A percentile compares a stretch with the other conserved stretches of the same genome.
Evolutionary conservation across 2,329 filamentous ascomycete species (phyloP).

Genomic region (Ceratocystiopsis sp.): DNA sequence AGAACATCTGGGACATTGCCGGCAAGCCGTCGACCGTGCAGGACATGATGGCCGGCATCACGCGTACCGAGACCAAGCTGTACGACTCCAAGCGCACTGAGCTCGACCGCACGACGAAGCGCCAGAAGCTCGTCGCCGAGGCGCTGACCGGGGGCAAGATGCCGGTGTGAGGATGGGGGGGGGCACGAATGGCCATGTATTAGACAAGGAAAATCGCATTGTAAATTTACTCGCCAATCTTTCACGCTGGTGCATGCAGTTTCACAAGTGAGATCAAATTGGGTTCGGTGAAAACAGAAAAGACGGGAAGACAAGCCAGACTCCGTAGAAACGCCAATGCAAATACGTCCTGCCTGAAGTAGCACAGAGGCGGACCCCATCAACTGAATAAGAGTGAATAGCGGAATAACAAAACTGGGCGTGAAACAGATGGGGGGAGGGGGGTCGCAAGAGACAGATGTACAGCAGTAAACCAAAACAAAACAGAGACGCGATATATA

Average conservation of each 20-base stretch:
- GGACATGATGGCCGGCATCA: conserved; percentile 25
- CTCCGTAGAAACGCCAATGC: not conserved
- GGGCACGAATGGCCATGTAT: no score
- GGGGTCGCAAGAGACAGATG: not conserved
- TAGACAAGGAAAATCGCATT: no score
- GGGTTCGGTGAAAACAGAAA: not conserved
- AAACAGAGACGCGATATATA: not conserved
- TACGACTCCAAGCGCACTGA: conserved; percentile 22
- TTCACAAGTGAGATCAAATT: not conserved
- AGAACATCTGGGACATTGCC: conserved; percentile 35
- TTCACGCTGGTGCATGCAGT: no score
- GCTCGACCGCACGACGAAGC: conserved; percentile 27
- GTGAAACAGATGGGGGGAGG: not conserved
- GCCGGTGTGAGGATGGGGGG: conserved; percentile 9
- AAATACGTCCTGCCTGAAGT: no score
- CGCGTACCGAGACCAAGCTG: conserved; percentile 16
- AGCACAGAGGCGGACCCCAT: no score
- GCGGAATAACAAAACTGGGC: not conserved
- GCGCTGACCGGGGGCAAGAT: conserved; percentile 44
- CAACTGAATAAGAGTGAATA: not conserved
- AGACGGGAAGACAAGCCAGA: not conserved
- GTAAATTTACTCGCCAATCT: no score
- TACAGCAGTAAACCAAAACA: not conserved
- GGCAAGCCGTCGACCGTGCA: conserved; percentile 27
- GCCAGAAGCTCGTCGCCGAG: conserved; percentile 38